Conservation (phyloP, 768 basidiomycete genomes). For the Guyanaporus albipodus region DNA sequence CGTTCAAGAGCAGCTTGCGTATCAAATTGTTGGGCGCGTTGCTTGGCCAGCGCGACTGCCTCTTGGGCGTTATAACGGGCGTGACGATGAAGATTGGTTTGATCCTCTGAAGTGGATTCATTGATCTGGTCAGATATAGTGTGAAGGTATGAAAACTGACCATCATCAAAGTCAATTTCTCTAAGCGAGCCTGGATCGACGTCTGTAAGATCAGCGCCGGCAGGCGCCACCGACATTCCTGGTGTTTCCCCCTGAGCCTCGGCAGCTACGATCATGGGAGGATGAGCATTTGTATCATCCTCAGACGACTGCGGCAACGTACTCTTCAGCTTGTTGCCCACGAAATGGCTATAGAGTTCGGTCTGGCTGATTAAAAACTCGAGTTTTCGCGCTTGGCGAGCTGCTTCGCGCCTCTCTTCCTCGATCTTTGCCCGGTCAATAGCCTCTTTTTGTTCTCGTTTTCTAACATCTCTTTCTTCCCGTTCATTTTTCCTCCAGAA, state of each 20-base stretch:
- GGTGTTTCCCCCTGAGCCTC: constrained; percentile 65
- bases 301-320: constrained; percentile 27
- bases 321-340: constrained; percentile 95
- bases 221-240: constrained; percentile 42
- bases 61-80: constrained; percentile 88
- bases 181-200: constrained; percentile 49
- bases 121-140: neutral
- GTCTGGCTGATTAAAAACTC: constrained; percentile 99
- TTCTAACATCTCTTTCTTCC: constrained; percentile 88
- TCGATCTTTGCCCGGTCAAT: constrained; percentile 82
- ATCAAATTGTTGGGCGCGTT: constrained; percentile 84
- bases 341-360: constrained; percentile 98
- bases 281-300: constrained; percentile 15
- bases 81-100: constrained; percentile 79
- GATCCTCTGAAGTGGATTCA: constrained; percentile 59
- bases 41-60: constrained; percentile 72
- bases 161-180: constrained; percentile 90
- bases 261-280: constrained; percentile 46
- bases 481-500: constrained; percentile 99
- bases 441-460: constrained; percentile 93
- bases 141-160: constrained; percentile 40
- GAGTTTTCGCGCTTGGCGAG: constrained; percentile 90
- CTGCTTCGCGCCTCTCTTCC: constrained; percentile 91
- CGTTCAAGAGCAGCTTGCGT: constrained; percentile 74
- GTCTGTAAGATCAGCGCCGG: constrained; percentile 56